A percentile compares a stretch with the other conserved stretches of the same genome.
phyloP scores from a whole-genome alignment of 768 basidiomycete genomes.

The Kwoniella newhampshirensis region DNA sequence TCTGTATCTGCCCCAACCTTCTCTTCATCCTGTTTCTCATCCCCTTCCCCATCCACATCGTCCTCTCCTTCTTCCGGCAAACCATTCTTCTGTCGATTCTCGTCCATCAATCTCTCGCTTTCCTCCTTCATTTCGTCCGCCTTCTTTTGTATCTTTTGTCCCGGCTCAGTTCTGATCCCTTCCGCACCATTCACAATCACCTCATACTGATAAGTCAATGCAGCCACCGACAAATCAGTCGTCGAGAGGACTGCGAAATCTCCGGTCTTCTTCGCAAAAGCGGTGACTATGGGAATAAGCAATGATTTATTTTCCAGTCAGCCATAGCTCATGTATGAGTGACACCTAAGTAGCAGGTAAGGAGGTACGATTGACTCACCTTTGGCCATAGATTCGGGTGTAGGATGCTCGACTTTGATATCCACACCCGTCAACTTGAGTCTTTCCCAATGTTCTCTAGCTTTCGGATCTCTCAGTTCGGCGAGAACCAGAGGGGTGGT shows the following conservation, averaged over 20 bases:
- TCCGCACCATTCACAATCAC: conserved; percentile 55
- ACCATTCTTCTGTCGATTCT: conserved; percentile 32
- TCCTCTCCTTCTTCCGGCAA: conserved; percentile 25
- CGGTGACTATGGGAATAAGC: conserved; percentile 63
- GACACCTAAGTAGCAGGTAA: neutral
- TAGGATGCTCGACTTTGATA: conserved; percentile 46
- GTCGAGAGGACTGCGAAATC: conserved; percentile 89
- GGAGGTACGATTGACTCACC: conserved; percentile 60
- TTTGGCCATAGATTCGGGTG: conserved; percentile 58
- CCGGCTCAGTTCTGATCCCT: conserved; percentile 36
- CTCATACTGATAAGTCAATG: conserved; percentile 78
- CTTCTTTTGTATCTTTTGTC: conserved; percentile 23
- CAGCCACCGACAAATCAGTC: conserved; percentile 85
- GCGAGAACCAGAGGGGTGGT: conserved; percentile 87
- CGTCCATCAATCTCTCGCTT: neutral
- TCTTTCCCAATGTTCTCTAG: conserved; percentile 66
- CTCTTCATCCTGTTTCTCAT: conserved; percentile 12
- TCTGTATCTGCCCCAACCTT: too few relatives aligned
- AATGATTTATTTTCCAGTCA: neutral
- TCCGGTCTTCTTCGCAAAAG: conserved; percentile 91
- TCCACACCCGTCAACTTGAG: conserved; percentile 60
- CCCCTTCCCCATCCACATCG: conserved; percentile 40
- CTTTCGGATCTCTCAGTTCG: conserved; percentile 84
- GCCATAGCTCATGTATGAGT: neutral
- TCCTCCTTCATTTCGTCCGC: neutral